A percentile compares a stretch with the other conserved stretches of the same genome.
Conservation (phyloP, 495 filamentous ascomycete species). For the Echria macrotheca region DNA sequence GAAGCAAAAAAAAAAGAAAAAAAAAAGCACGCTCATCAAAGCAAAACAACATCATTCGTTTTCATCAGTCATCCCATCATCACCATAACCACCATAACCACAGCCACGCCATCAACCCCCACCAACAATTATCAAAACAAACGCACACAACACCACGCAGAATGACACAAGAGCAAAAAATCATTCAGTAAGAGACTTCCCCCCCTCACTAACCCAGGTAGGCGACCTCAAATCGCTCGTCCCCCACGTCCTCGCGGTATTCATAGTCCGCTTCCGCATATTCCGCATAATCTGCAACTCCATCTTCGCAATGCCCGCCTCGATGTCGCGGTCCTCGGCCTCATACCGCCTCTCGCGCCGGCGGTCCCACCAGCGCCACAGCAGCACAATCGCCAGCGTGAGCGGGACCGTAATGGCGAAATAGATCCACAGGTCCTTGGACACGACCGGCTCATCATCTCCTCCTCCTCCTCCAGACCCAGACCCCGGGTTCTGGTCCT, state of each 20-base stretch:
- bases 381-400: slow-evolving; percentile 39
- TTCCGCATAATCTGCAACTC: slow-evolving; percentile 47
- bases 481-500: slow-evolving; percentile 20
- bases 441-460: slow-evolving; percentile 22
- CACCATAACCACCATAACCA: too few species aligned
- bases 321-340: slow-evolving; percentile 43
- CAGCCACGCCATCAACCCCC: too few species aligned
- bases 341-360: slow-evolving; percentile 40
- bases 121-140: too few species aligned
- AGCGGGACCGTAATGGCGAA: slow-evolving; percentile 48
- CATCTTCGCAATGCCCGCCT: slow-evolving; percentile 49
- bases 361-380: slow-evolving; percentile 44
- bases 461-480: slow-evolving; percentile 2
- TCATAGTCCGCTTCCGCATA: slow-evolving; percentile 50
- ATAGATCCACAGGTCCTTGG: slow-evolving; percentile 48
- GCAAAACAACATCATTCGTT: too few species aligned
- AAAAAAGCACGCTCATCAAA: too few species aligned
- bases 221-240: slow-evolving; percentile 6
- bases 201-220: slow-evolving; percentile 6
- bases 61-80: too few species aligned
- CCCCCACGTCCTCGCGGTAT: slow-evolving; percentile 44
- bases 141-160: not conserved
- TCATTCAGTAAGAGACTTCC: not conserved
- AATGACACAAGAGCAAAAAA: not conserved
- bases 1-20: too few species aligned